Evolutionary conservation across 352 stramenopile genomes (phyloP), one percentile per base, ranked within the genome.

Genomic region (Phytopythium mirpurense): DNA sequence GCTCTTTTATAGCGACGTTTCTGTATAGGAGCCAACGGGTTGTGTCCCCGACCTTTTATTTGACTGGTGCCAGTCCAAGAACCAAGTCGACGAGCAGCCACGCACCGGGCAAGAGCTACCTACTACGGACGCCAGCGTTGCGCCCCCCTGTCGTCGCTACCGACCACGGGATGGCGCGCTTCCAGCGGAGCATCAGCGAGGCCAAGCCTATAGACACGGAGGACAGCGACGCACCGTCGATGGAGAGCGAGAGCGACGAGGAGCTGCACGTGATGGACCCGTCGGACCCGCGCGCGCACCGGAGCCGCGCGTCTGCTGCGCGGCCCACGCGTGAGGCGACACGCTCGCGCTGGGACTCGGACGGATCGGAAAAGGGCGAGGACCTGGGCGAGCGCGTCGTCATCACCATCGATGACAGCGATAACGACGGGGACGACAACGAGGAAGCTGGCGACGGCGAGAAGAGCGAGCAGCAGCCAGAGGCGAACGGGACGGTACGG

Each of bases 211-310:
- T n/a, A n/a, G 41, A 47, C 21, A 5, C 51, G 23, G 44, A 37
- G 15, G 45, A 12, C 5, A 77, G 54, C 38, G 68, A 63, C 40
- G 56, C 74, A 23, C 64, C 49, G n/a, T 54, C 59, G 3, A 57
- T 46, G 9, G 70, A 75, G 36, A 78, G 63, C 19, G 65, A 71
- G 11, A 64, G 61, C 38, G 77, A 90, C 32, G 77, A 84, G 38
- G 48, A 71, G 23, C 24, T 76, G 42, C 75, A 85, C 32, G 64
- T 88, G n/a, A 74, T 91, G 75, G 81, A 91, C 38, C 81, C 81
- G 16, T 91, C 81, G 37, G 77, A 91, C 51, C 81, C 81, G 26
- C 78, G 81, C 18, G 78, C 81, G 24, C 81, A 91, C 58, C 61
- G 60, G 3, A 37, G 57, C n/a, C 54, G 60, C n/a, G 57, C 56